Conservation (phyloP, 2,329 filamentous ascomycete species). For the Elsinoe ampelina region DNA sequence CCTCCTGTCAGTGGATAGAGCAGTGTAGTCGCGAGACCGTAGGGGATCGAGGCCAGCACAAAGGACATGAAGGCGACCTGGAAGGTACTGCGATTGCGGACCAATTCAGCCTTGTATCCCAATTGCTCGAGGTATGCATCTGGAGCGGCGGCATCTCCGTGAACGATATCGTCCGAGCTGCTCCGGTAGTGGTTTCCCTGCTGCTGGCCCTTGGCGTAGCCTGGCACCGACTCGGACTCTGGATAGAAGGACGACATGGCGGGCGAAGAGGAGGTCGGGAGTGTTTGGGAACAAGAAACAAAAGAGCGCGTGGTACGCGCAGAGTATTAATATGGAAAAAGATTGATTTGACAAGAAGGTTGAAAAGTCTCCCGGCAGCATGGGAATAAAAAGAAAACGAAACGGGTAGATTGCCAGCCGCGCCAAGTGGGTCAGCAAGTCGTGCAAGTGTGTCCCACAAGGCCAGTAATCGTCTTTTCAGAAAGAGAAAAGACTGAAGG, state of each 20-base stretch:
- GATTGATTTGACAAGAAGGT: neutral
- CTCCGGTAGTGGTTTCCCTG: neutral
- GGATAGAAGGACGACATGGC: slow-evolving; percentile 9
- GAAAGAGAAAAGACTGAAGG: too few species aligned
- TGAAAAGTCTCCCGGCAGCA: slow-evolving; percentile 9
- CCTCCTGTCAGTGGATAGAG: slow-evolving; percentile 58
- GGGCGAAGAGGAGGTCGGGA: neutral
- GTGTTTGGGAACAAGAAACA: neutral
- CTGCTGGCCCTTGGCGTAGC: slow-evolving; percentile 1
- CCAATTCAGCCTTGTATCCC: slow-evolving; percentile 58
- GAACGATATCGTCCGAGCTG: neutral
- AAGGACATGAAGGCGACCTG: slow-evolving; percentile 70
- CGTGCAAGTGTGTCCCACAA: too few species aligned
- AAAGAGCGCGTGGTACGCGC: neutral
- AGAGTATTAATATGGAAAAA: neutral
- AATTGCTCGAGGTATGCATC: slow-evolving; percentile 55
- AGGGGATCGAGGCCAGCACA: slow-evolving; percentile 64
- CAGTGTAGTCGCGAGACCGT: slow-evolving; percentile 61
- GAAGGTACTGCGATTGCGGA: slow-evolving; percentile 55
- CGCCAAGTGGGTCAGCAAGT: slow-evolving; percentile 6
- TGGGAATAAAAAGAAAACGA: slow-evolving; percentile 11
- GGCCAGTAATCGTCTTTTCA: too few species aligned
- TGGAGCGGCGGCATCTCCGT: slow-evolving; percentile 33
- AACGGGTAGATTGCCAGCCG: slow-evolving; percentile 7
- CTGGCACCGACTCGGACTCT: neutral